Base-by-base conservation (phyloP, 768 basidiomycete species). In the Xerocomellus intermedius region DNA sequence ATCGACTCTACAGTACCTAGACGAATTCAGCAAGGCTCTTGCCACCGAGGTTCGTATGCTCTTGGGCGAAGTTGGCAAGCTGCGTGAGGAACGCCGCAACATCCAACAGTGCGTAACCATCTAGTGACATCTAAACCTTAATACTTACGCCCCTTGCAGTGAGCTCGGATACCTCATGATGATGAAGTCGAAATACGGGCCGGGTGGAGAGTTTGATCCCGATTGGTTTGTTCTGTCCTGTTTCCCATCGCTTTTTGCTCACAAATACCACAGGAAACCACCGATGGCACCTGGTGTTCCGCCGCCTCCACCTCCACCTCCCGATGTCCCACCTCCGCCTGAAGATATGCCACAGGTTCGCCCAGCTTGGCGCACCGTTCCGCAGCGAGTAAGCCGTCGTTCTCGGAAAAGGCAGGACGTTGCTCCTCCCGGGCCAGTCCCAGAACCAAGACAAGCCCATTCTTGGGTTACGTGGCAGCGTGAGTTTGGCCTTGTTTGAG, bases 21-120 rank as follows among this genome's bases (percentile, higher is more conserved):
- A 94, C 56, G 89, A 94, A 53, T 94, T 94, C 73, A 92, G 89
- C 69, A 88, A 85, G 68, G 86, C 91, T 1, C 73, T 94, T 43
- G 89, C 91, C 3, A 77, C 81, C 16, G 91, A 94, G 74, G 91
- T 94, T 10, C 84, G 89, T 30, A 86, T 90, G 80, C 77, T 94
- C 14, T 79, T 94, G 10, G 82, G 80, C 35, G 91, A 94, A 74
- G 91, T 93, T 38, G 89, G 91, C 38, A 89, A 86, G 61, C 75
- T 94, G 43, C 83, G 89, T 5, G 87, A 91, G 70, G 87, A 93
- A 64, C 80, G 85, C 63, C 83, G 91, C 41, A 81, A 79, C 22
- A 75, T 92, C 22, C 87, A 91, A 75, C 83, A 87, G 91, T 93
- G 73, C 46, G 89, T 81, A 16, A 0, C 28, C 43, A 42, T 39